These are phyloP conservation scores for Yamadazyma songkhlaensis DNA, from an alignment of 1,139 yeast species.

Conservation along the genomic window DNA sequence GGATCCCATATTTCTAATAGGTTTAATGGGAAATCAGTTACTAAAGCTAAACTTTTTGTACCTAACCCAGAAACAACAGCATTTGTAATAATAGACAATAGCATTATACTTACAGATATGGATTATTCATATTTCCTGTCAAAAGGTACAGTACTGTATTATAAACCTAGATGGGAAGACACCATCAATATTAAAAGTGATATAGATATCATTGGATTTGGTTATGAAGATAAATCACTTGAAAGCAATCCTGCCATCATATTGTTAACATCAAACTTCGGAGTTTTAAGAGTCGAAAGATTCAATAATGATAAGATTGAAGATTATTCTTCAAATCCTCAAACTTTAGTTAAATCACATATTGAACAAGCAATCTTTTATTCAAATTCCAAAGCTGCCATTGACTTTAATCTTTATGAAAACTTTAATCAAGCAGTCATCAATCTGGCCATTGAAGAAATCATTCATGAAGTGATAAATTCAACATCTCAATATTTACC, in stretches of 20 bases:
- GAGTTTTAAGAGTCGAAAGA: conserved; percentile 61
- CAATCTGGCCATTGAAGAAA: conserved; percentile 46
- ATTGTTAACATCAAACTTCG: conserved; percentile 55
- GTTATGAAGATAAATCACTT: conserved; percentile 42
- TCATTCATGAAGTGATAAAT: conserved; percentile 53
- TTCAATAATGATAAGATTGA: conserved; percentile 22
- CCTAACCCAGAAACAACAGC: conserved; percentile 66
- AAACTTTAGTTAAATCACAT: conserved; percentile 58
- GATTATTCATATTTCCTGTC: conserved; percentile 35
- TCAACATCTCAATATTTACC: conserved; percentile 43
- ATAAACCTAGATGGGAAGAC: conserved; percentile 77
- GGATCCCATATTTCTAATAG: conserved; percentile 54
- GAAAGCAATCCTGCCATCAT: conserved; percentile 37
- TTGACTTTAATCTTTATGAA: conserved; percentile 54
- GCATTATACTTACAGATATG: conserved; percentile 66
- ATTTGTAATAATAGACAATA: conserved; percentile 57
- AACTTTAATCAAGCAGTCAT: conserved; percentile 34
- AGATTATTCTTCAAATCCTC: conserved; percentile 19
- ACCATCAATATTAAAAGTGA: conserved; percentile 53
- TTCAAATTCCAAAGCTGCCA: conserved; percentile 47
- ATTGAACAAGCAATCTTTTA: conserved; percentile 81
- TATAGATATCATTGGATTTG: conserved; percentile 59
- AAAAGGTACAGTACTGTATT: conserved; percentile 33
- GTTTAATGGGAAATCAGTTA: conserved; percentile 28
- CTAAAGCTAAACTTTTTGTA: conserved; percentile 50